Percentiles rank a stretch among this genome's conserved stretches.
phyloP scores from a whole-genome alignment of 2,329 filamentous ascomycete genomes.

The Ascochyta viciae-villosae region DNA sequence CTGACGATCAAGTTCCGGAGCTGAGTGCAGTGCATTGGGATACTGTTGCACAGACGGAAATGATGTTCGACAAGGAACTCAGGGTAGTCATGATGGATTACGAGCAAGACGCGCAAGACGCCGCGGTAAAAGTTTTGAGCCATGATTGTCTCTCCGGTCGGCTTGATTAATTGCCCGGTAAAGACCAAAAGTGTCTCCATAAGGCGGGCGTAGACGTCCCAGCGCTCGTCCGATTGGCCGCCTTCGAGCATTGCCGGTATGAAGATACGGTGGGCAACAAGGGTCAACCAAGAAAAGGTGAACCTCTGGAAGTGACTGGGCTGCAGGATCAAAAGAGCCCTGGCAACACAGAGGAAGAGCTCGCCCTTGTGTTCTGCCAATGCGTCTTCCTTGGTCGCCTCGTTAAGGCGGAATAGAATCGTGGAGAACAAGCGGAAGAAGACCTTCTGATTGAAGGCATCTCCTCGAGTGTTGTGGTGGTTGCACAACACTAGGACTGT shows the following conservation, averaged over 20 bases:
- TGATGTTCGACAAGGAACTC: conserved; percentile 92
- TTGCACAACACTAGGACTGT: conserved; percentile 82
- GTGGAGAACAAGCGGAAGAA: conserved; percentile 91
- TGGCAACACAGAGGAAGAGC: conserved; percentile 75
- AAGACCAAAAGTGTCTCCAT: conserved; percentile 75
- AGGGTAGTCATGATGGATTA: conserved; percentile 92
- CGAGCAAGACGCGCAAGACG: conserved; percentile 79
- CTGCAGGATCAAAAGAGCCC: conserved; percentile 74
- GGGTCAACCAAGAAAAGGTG: conserved; percentile 80
- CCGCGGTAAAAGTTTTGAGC: conserved; percentile 86
- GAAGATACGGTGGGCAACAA: conserved; percentile 86
- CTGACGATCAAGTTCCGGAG: conserved; percentile 87
- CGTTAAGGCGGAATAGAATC: conserved; percentile 78
- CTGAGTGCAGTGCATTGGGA: conserved; percentile 85
- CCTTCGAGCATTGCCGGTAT: conserved; percentile 76
- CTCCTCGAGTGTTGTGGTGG: conserved; percentile 80
- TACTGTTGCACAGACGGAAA: conserved; percentile 77
- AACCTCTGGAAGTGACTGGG: conserved; percentile 83
- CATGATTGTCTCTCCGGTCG: conserved; percentile 70
- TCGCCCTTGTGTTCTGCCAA: conserved; percentile 65
- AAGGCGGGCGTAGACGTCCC: conserved; percentile 76
- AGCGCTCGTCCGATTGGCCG: conserved; percentile 68
- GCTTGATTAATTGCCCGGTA: conserved; percentile 80
- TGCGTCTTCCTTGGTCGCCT: conserved; percentile 56
- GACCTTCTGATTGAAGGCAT: conserved; percentile 83